A percentile compares a stretch with the other conserved stretches of the same genome.
Conservation (phyloP, 495 filamentous ascomycete species). For the Jackrogersella multiformis region DNA sequence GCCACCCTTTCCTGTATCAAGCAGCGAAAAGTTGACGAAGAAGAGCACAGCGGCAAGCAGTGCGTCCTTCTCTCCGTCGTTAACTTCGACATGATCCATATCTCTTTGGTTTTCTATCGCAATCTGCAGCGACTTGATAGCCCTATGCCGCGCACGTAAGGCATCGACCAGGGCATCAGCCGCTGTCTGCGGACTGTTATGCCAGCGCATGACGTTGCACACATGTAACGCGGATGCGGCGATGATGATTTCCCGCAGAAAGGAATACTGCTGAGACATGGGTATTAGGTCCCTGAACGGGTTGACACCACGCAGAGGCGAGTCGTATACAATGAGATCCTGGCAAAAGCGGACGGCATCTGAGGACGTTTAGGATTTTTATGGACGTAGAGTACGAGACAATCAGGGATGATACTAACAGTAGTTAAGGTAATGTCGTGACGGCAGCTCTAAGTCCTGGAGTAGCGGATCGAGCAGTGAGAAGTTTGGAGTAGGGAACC, state of each 20-base stretch:
- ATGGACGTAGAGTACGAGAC: neutral
- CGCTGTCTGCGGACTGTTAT: slow-evolving; percentile 7
- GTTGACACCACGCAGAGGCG: slow-evolving; percentile 53
- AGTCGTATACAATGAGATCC: slow-evolving; percentile 63
- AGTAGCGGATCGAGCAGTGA: slow-evolving; percentile 53
- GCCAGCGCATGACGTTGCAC: slow-evolving; percentile 46
- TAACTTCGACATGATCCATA: slow-evolving; percentile 12
- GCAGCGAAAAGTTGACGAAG: slow-evolving; percentile 65
- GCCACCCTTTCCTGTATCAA: slow-evolving; percentile 63
- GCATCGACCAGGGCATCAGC: slow-evolving; percentile 56
- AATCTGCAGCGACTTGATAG: slow-evolving; percentile 55
- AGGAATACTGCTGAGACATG: slow-evolving; percentile 54
- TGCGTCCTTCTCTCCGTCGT: slow-evolving; percentile 52
- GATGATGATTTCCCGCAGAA: slow-evolving; percentile 60
- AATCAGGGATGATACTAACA: slow-evolving; percentile 4
- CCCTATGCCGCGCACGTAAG: slow-evolving; percentile 58
- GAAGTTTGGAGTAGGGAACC: slow-evolving; percentile 20
- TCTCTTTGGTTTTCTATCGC: slow-evolving; percentile 38
- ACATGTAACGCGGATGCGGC: slow-evolving; percentile 66
- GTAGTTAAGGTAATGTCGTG: slow-evolving; percentile 59
- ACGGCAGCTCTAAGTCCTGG: slow-evolving; percentile 46
- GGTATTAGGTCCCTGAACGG: slow-evolving; percentile 62
- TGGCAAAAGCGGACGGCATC: slow-evolving; percentile 62
- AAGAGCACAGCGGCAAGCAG: slow-evolving; percentile 62
- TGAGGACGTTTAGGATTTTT: slow-evolving; percentile 35